A percentile compares a stretch with the other conserved stretches of the same genome.
Conservation (phyloP, 2,329 filamentous ascomycete species). For the Fusarium sp. region DNA sequence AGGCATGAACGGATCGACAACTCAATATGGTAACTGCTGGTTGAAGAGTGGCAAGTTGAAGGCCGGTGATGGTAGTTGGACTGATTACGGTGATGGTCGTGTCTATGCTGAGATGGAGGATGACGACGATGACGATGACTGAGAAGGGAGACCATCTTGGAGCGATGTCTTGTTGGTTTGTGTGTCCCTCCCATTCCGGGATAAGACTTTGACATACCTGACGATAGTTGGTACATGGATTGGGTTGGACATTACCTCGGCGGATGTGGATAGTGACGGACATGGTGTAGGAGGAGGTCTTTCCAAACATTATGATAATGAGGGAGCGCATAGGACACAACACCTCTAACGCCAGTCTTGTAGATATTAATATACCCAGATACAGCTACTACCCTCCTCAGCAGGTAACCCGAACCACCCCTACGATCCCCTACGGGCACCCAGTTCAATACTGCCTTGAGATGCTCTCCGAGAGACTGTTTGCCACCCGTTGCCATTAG, state of each 20-base stretch:
- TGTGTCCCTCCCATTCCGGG: not conserved
- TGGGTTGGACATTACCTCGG: not conserved
- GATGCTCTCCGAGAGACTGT: not conserved
- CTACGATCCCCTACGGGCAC: not conserved
- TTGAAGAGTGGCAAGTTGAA: conserved; percentile 1
- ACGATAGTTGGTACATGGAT: not conserved
- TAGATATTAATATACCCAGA: not conserved
- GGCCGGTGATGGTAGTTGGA: not conserved
- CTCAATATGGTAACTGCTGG: not conserved
- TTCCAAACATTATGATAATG: not conserved
- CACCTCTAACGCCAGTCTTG: not conserved
- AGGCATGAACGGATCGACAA: not conserved
- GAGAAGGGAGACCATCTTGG: not conserved
- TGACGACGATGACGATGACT: not conserved
- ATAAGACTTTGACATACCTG: not conserved
- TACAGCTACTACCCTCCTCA: not conserved
- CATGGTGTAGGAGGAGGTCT: not conserved
- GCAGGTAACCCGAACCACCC: not conserved
- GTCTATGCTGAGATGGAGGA: not conserved
- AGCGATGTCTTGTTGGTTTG: not conserved
- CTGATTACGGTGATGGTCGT: not conserved
- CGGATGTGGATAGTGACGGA: not conserved
- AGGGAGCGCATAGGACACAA: not conserved
- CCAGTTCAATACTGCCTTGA: not conserved
- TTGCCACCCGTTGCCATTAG: not conserved